Evolutionary conservation across 352 stramenopile species (phyloP).

Genomic region (Phytophthora citrophthora): DNA sequence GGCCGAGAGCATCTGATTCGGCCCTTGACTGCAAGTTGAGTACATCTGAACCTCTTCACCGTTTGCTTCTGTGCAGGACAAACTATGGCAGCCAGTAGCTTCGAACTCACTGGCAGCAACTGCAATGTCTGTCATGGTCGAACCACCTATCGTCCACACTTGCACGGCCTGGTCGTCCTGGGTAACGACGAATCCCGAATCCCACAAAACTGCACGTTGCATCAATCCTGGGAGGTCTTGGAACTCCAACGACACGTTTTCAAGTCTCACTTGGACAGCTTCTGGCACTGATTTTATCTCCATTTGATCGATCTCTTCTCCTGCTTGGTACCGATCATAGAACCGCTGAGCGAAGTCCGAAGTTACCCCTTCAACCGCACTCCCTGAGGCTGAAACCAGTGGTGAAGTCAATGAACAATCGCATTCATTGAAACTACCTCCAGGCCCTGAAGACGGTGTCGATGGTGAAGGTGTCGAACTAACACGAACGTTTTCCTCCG

Average conservation of each 20-base stretch:
- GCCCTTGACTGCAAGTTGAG: conserved; percentile 17
- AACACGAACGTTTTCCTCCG: not conserved
- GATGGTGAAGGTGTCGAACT: conserved; percentile 20
- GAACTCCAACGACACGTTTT: conserved; percentile 23
- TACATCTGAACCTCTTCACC: conserved; percentile 9
- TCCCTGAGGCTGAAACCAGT: conserved; percentile 1
- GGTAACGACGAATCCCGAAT: conserved; percentile 36
- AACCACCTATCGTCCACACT: conserved; percentile 29
- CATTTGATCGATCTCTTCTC: conserved; percentile 23
- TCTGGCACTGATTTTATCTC: conserved; percentile 7
- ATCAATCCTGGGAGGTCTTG: conserved; percentile 31
- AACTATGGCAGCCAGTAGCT: conserved; percentile 9
- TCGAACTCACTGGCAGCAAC: conserved; percentile 24
- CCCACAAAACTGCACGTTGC: conserved; percentile 43
- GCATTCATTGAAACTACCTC: not conserved
- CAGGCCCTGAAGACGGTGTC: conserved; percentile 21
- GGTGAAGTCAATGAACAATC: conserved; percentile 14
- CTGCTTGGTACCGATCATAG: conserved; percentile 25
- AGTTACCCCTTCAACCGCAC: not conserved
- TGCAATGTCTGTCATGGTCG: conserved; percentile 30
- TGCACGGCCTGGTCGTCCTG: conserved; percentile 11
- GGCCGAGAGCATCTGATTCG: conserved; percentile 20
- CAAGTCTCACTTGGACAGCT: conserved; percentile 12
- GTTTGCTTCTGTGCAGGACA: conserved; percentile 21
- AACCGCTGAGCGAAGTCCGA: conserved; percentile 33